Conservation (phyloP, 179 eudicot genomes). For the Actinidia arguta region DNA sequence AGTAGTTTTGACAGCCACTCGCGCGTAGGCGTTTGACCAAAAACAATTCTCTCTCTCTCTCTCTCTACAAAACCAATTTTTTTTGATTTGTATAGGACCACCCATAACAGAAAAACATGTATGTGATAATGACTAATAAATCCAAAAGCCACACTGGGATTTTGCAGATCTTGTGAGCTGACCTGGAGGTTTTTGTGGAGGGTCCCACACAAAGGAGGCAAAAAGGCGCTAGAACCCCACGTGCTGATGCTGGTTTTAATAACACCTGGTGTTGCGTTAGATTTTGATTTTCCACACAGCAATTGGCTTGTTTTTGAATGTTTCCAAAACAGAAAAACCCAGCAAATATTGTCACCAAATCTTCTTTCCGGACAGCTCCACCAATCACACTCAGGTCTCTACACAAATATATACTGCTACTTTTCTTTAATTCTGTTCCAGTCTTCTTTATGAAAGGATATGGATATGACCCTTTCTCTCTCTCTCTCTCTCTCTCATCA, state of each 20-base stretch:
- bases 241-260: not conserved
- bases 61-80: not conserved
- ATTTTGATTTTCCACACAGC: no score
- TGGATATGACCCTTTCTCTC: not conserved
- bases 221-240: not conserved
- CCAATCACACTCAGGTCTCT: not conserved
- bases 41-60: not conserved
- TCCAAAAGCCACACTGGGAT: not conserved
- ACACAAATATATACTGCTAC: no score
- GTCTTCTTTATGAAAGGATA: no score
- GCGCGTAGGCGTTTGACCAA: constrained; percentile 15
- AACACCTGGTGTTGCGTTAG: not conserved
- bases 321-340: not conserved
- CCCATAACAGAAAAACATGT: not conserved
- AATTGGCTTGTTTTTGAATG: not conserved
- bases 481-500: not conserved
- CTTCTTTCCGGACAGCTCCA: constrained; percentile 3
- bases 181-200: not conserved
- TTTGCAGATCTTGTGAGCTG: not conserved
- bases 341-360: constrained; percentile 11
- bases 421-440: no score
- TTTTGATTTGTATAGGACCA: constrained; percentile 7
- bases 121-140: not conserved
- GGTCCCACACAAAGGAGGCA: constrained; percentile 12
- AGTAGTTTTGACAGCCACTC: not conserved